Conservation (phyloP, 345 rosid genomes). For the Aquilaria yunnanensis region DNA sequence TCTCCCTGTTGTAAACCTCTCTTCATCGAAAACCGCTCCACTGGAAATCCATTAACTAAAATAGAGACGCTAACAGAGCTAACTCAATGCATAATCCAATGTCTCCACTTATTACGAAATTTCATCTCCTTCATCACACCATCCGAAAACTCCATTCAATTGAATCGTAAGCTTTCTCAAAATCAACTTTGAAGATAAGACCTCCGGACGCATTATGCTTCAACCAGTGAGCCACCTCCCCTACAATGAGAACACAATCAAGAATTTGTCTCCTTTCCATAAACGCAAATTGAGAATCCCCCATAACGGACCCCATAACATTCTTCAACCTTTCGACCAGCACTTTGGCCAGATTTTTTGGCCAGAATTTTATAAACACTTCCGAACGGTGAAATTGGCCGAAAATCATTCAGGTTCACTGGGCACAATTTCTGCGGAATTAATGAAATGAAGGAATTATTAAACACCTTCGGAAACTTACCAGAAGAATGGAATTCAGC, state of each 20-base stretch:
- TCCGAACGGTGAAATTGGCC: too few relatives aligned
- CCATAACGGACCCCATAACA: too few relatives aligned
- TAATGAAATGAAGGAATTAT: too few relatives aligned
- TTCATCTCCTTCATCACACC: neutral
- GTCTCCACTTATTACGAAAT: neutral
- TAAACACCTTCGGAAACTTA: too few relatives aligned
- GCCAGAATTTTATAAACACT: too few relatives aligned
- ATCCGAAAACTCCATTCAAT: neutral
- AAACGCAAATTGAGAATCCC: too few relatives aligned
- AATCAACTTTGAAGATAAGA: neutral
- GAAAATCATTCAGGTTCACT: too few relatives aligned
- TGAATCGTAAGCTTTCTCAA: neutral
- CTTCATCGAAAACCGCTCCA: neutral
- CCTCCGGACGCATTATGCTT: neutral
- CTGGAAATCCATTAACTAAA: neutral
- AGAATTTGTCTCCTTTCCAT: neutral
- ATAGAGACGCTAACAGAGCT: neutral
- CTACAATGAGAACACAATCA: neutral
- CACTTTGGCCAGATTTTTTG: too few relatives aligned
- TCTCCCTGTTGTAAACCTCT: neutral
- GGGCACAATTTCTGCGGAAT: too few relatives aligned
- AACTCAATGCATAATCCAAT: neutral
- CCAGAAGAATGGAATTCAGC: too few relatives aligned
- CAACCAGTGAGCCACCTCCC: neutral
- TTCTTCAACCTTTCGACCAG: too few relatives aligned